Evolutionary conservation across 495 filamentous ascomycete genomes (phyloP), one percentile per base, ranked within the genome.

Genomic region (Penicillium pancosmium): DNA sequence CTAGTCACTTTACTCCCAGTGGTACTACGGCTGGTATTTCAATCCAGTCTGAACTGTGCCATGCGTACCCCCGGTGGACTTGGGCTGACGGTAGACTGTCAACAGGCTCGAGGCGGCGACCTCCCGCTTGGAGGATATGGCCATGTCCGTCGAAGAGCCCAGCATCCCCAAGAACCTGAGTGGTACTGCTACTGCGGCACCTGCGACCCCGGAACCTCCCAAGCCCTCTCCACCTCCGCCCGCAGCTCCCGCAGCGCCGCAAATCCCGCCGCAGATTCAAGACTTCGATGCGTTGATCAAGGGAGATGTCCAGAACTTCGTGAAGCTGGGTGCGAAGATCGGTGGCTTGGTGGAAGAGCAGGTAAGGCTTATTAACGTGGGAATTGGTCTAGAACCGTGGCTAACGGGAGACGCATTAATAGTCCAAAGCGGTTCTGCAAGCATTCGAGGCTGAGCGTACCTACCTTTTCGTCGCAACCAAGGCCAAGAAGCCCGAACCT

Each of bases 51-150:
- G 47, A 49, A 15, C 38, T 50, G 36, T 55, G 13, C 40, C 11
- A 18, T 50, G 27, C 15, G 1, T 49, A 16, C 34, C 15, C 52
- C 25, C 40, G 35, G 10, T 27, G 55, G 12, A 16, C 16, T 25
- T 47, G 19, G 47, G 27, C 75, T 78, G 70, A 76, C 61, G 7
- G 57, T 59, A 54, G 47, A 49, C 58, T 46, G 44, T 47, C 13
- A 50, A 68, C 73, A 99, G 94, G 79, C 90, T 99, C 62, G 94
- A 99, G 82, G 94, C 94, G 69, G 94, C 94, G 41, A 98, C 94
- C 61, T 93, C 92, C 62, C 87, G 95, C 59, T 83, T 99, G 57
- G 94, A 98, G 80, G 94, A 98, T 73, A 94, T 98, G 68, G 92
- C 92, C 19, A 86, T 90, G 64, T 85, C 88, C 25, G 79, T 89